A percentile compares a stretch with the other conserved stretches of the same genome.
Evolutionary conservation across 495 filamentous ascomycete genomes (phyloP).

Genomic region (Halenospora varia): DNA sequence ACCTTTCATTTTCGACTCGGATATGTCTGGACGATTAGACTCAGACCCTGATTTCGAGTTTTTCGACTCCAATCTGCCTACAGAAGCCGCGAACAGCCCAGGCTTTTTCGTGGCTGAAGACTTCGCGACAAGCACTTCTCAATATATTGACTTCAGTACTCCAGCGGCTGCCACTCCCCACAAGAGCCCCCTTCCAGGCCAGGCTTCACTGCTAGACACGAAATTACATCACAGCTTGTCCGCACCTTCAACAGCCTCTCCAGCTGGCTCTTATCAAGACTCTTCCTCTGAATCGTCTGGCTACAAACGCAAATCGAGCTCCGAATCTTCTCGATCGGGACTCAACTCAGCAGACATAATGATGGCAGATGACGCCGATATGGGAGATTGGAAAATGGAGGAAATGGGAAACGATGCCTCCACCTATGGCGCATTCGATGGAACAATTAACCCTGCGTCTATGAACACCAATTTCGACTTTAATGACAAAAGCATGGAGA

Average conservation of each 20-base stretch:
- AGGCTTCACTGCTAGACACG: conserved; percentile 26
- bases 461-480: conserved; percentile 45
- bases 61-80: conserved; percentile 23
- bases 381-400: conserved; percentile 30
- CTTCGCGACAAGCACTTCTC: conserved; percentile 10
- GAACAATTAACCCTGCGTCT: conserved; percentile 26
- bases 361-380: conserved; percentile 25
- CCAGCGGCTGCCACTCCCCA: conserved; percentile 9
- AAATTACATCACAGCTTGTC: conserved; percentile 19
- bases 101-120: conserved; percentile 23
- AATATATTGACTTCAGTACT: conserved; percentile 15
- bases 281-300: conserved; percentile 43
- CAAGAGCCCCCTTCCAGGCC: conserved; percentile 15
- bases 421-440: conserved; percentile 15
- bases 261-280: conserved; percentile 40
- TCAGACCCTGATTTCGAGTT: conserved; percentile 37
- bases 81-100: conserved; percentile 19
- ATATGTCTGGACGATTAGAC: conserved; percentile 29
- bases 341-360: conserved; percentile 23
- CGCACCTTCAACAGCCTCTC: conserved; percentile 29
- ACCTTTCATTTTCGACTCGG: conserved; percentile 29
- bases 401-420: conserved; percentile 26
- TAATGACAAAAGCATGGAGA: conserved; percentile 59
- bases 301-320: conserved; percentile 42
- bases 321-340: conserved; percentile 37